Conservation (phyloP, 768 basidiomycete species). For the Crucibulum laeve region DNA sequence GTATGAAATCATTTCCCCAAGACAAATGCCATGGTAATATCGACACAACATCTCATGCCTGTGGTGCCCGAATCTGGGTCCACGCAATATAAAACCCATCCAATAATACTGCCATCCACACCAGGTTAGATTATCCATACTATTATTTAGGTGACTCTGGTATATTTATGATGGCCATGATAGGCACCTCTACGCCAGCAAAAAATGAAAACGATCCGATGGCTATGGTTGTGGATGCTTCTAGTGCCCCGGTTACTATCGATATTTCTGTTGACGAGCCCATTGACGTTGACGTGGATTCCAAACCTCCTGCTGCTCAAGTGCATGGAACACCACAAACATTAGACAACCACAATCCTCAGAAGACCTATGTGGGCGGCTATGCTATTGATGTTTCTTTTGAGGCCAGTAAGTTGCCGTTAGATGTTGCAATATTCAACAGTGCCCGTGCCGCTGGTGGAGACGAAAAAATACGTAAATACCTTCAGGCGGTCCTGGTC, state of each 20-base stretch:
- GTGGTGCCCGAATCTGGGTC: slow-evolving; percentile 17
- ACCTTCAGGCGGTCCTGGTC: slow-evolving; percentile 82
- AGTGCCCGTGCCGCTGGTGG: slow-evolving; percentile 84
- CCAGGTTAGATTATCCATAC: not conserved
- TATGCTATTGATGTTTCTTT: slow-evolving; percentile 72
- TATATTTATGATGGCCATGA: not conserved
- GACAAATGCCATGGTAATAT: slow-evolving; percentile 91
- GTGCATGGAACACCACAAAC: slow-evolving; percentile 11
- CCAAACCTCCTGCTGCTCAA: slow-evolving; percentile 5
- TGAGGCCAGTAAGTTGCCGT: slow-evolving; percentile 85
- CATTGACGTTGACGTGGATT: not conserved
- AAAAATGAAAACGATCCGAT: slow-evolving; percentile 4
- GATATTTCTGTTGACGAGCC: not conserved
- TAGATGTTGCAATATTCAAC: slow-evolving; percentile 92
- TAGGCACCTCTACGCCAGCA: slow-evolving; percentile 8
- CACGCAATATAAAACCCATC: slow-evolving; percentile 4
- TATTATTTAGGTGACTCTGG: not conserved
- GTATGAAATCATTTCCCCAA: slow-evolving; percentile 22
- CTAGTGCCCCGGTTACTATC: not conserved
- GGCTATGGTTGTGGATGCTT: not conserved
- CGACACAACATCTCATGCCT: slow-evolving; percentile 76
- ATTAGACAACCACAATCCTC: slow-evolving; percentile 5
- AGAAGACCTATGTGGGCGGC: slow-evolving; percentile 32
- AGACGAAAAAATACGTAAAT: slow-evolving; percentile 87
- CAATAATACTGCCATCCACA: not conserved